Percentiles rank a stretch among this genome's conserved stretches.
These are phyloP conservation scores for Umbelopsis sp. DNA, from an alignment of 192 early-diverging fungal genomes.

Conservation along the genomic window DNA sequence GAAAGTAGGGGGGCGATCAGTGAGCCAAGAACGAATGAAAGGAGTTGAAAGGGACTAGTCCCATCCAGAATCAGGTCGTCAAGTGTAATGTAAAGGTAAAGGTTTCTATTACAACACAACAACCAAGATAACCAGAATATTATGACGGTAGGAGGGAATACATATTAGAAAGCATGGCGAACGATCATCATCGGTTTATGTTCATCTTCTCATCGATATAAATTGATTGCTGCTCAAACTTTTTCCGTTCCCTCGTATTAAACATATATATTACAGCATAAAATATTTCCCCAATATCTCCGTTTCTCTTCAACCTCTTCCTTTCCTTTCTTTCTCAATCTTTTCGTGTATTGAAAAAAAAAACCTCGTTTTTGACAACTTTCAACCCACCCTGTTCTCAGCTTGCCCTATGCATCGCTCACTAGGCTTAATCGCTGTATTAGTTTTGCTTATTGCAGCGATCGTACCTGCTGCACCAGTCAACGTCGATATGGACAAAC, in stretches of 20 bases:
- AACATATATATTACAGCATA: too few relatives aligned
- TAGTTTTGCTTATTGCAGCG: not conserved
- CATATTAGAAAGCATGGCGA: not conserved
- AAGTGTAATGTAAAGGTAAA: too few relatives aligned
- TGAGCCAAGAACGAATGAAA: conserved; percentile 13
- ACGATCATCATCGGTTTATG: not conserved
- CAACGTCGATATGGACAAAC: not conserved
- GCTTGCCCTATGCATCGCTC: not conserved
- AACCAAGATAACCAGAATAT: not conserved
- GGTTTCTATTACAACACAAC: too few relatives aligned
- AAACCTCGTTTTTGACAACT: not conserved
- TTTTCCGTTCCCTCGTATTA: too few relatives aligned
- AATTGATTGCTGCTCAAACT: too few relatives aligned
- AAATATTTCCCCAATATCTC: not conserved
- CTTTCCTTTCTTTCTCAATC: not conserved
- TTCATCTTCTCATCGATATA: too few relatives aligned
- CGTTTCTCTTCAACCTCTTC: not conserved
- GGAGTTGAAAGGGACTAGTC: conserved; percentile 5
- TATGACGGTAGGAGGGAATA: not conserved
- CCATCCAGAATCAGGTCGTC: too few relatives aligned
- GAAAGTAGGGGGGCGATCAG: not conserved
- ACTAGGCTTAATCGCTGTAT: not conserved
- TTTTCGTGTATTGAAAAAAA: not conserved
- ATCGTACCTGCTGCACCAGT: not conserved
- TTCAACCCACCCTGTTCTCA: not conserved